Evolutionary conservation across 2,329 filamentous ascomycete species (phyloP), one percentile per base, ranked within the genome.

Genomic region (Tricladium varicosporioides): DNA sequence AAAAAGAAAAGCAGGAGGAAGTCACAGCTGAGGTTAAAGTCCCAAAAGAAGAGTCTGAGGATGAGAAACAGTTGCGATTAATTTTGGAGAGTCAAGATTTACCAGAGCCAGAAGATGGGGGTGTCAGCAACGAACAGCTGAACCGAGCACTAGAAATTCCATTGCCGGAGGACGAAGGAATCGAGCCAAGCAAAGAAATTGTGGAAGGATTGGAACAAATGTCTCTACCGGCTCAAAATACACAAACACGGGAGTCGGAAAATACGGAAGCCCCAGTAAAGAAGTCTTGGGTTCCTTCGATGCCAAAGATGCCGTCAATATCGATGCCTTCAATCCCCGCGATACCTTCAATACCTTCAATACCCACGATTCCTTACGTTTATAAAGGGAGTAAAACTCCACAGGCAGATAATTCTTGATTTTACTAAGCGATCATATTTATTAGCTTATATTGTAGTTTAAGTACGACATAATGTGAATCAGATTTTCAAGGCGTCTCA

Each of bases 51-150:
- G n/a, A 50, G 15, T 27, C 43, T 7, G 57, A 63, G 10, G 63
- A 67, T 53, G 62, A 65, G 51, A n/a, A 43, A 16, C 63, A 67
- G 56, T 42, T 67, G 48, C 36, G 66, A 19, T 64, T 61, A n/a
- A 64, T 66, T 32, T 49, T 65, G 51, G 51, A 54, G 18, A 56
- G 59, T 50, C 22, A 51, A 10, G 60, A 60, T 22, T 59, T 67
- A 50, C 63, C 63, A n/a, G 53, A 64, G 33, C 55, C 50, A 1
- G 57, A 60, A 31, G 60, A 64, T 59, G 61, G 63, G 7, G 65
- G 61, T 1, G 48, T 63, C 5, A 59, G 58, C 53, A 62, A 66
- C 13, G 64, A 63, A 43, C 51, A 18, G 8, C 50, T 67, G 53
- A 60, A 61, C 47, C 49, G 53, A 27, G 65, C 65, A 2, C 33